Base-by-base conservation (phyloP, 305 asterid species). In the Euphrasia arctica region DNA sequence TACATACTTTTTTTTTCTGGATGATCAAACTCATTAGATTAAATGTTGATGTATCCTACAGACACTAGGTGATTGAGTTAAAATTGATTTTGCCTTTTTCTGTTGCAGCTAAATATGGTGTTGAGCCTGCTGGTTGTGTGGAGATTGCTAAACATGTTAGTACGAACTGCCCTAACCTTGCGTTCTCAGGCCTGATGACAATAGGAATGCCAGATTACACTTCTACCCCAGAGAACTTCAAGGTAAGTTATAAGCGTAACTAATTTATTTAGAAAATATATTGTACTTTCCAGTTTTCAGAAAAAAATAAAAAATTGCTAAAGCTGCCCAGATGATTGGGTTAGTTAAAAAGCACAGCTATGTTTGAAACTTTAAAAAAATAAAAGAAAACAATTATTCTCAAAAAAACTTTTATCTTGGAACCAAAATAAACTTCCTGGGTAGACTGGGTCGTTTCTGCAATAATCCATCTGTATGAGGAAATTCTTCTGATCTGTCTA, bases 181-280 rank as follows among this genome's bases (percentile, higher is more conserved):
- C 84, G 66, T 87, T 92, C 70, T 74, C 84, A 77, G 97, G 98
- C 72, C 76, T 89, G 65, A 92, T 92, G 98, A 92, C 98, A 42
- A 92, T 92, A 63, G 97, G 98, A 70, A 92, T 89, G 96, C 83
- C 82, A 15, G 98, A 92, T 75, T 92, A 92, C 81, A 92, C 97
- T 34, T 89, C 97, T 45, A 92, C 98, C 22, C 98, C 97, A 2
- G 95, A 85, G 71, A 92, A 92, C 73, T 92, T 92, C 82, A 87
- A 92, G 98, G 98, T 92, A 47, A 82, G 27, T 25, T 25, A 25
- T 25, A 25, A 25, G 57, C 34, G 63, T 47, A 47, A 3, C 52
- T 47, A n/a, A 58, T 31, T 32, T 39, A 9, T 36, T 62, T 4
- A 25, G 34, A 52, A 39, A 39, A 39, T 39, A 6, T 65, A 41